Percentiles rank a stretch among this genome's conserved stretches.
These are phyloP conservation scores for Penicillium samsonianum DNA, from an alignment of 495 filamentous ascomycete species.

Conservation along the genomic window DNA sequence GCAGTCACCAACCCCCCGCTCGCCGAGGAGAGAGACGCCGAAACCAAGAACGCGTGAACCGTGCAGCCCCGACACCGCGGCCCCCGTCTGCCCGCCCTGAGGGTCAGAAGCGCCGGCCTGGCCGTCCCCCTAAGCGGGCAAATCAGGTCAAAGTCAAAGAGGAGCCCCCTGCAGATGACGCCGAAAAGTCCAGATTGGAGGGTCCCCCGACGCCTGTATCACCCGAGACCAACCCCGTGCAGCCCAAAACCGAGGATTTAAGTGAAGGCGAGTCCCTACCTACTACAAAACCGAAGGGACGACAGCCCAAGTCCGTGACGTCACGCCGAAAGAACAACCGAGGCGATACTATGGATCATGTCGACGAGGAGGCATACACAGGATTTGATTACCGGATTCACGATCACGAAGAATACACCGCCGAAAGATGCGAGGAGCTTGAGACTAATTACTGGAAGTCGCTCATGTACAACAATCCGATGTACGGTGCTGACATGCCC, in stretches of 20 bases:
- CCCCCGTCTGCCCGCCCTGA: constrained; percentile 36
- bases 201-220: constrained; percentile 57
- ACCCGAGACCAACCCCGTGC: constrained; percentile 49
- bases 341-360: constrained; percentile 63
- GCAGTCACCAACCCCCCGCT: constrained; percentile 95
- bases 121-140: constrained; percentile 45
- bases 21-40: constrained; percentile 83
- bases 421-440: constrained; percentile 88
- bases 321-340: constrained; percentile 79
- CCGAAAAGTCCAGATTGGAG: constrained; percentile 43
- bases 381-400: constrained; percentile 86
- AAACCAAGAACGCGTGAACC: constrained; percentile 64
- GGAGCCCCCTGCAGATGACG: constrained; percentile 44
- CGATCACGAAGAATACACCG: constrained; percentile 78
- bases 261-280: constrained; percentile 54
- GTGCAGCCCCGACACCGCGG: constrained; percentile 37
- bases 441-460: constrained; percentile 96
- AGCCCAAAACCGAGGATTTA: constrained; percentile 49
- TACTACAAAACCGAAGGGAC: constrained; percentile 48
- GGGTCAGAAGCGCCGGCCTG: constrained; percentile 48
- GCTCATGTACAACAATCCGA: constrained; percentile 86
- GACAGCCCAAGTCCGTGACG: constrained; percentile 60
- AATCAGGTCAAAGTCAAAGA: constrained; percentile 50
- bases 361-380: constrained; percentile 85
- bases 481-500: constrained; percentile 97